These are phyloP conservation scores for Geotrichum phurueaensis DNA, from an alignment of 1,139 yeast species.

Conservation along the genomic window DNA sequence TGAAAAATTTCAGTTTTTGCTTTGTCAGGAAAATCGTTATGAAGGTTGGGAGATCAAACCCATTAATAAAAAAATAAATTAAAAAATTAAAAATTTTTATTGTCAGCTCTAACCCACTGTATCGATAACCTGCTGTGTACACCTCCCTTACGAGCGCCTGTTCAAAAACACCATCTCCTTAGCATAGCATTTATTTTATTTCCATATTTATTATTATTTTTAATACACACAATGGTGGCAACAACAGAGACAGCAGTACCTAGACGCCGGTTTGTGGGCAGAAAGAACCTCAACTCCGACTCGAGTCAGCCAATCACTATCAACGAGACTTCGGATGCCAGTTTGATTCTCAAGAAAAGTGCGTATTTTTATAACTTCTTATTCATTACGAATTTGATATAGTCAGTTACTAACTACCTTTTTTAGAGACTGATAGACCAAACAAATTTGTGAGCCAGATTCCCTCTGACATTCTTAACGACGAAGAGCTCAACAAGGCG, in stretches of 20 bases:
- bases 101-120: background rate
- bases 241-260: conserved; percentile 2
- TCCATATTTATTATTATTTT: background rate
- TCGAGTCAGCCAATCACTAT: conserved; percentile 2
- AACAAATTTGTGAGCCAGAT: conserved; percentile 71
- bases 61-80: background rate
- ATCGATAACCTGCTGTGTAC: background rate
- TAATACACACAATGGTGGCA: background rate
- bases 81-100: background rate
- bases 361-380: background rate
- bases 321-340: background rate
- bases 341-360: conserved; percentile 15
- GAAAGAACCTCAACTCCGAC: conserved; percentile 8
- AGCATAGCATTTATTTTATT: background rate
- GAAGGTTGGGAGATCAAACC: background rate
- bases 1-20: no score
- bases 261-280: conserved; percentile 17
- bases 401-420: background rate
- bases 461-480: conserved; percentile 79
- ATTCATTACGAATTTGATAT: background rate
- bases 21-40: no score
- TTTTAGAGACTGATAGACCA: conserved; percentile 6
- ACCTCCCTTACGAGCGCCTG: background rate
- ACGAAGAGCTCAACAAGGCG: conserved; percentile 74
- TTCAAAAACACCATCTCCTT: background rate